phyloP scores from a whole-genome alignment of 2,329 filamentous ascomycete species.

The Sclerotinia nivalis region DNA sequence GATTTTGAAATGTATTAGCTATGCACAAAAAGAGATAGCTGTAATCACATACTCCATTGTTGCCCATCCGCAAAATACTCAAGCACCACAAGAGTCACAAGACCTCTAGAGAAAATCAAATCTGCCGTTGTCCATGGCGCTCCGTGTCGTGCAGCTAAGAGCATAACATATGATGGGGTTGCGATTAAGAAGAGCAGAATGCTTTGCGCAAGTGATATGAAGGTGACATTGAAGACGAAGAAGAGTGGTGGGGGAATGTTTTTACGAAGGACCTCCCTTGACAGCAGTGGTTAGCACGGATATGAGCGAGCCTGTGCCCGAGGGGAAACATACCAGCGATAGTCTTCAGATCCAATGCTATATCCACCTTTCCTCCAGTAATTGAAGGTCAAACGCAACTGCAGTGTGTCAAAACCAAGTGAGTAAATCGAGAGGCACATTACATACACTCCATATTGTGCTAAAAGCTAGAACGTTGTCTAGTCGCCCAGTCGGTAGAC shows the following conservation, averaged over 20 bases:
- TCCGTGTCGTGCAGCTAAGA: slow-evolving; percentile 69
- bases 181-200: slow-evolving; percentile 78
- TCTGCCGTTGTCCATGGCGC: slow-evolving; percentile 55
- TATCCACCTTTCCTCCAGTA: slow-evolving; percentile 97
- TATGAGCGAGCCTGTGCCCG: background rate
- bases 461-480: slow-evolving; percentile 72
- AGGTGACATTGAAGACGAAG: slow-evolving; percentile 83
- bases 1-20: slow-evolving; percentile 19
- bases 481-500: slow-evolving; percentile 67
- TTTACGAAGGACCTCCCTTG: slow-evolving; percentile 68
- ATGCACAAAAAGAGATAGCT: background rate
- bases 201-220: slow-evolving; percentile 84
- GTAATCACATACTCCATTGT: slow-evolving; percentile 70
- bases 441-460: slow-evolving; percentile 74
- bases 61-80: slow-evolving; percentile 87
- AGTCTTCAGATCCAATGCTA: slow-evolving; percentile 85
- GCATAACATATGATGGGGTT: slow-evolving; percentile 78
- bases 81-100: slow-evolving; percentile 60
- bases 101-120: slow-evolving; percentile 53
- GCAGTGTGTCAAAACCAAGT: slow-evolving; percentile 24
- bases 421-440: background rate
- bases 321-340: slow-evolving; percentile 66
- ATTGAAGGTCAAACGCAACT: slow-evolving; percentile 87
- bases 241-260: slow-evolving; percentile 63
- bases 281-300: slow-evolving; percentile 19